Conservation (phyloP, 2,329 filamentous ascomycete species). For the Emydomyces testavorans region DNA sequence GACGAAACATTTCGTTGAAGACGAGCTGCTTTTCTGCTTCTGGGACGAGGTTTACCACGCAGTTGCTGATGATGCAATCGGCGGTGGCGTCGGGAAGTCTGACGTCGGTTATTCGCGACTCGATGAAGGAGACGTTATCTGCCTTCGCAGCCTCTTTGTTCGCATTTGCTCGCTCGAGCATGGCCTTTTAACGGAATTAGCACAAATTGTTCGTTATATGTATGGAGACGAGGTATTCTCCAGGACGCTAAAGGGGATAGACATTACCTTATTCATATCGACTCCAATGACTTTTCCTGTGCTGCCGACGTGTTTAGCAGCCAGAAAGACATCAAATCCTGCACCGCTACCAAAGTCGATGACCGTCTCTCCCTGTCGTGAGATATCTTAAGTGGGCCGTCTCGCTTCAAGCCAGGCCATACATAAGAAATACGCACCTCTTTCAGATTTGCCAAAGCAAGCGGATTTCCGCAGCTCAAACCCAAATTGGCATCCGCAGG, state of each 20-base stretch:
- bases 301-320: constrained; percentile 40
- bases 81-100: constrained; percentile 34
- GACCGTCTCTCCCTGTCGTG: constrained; percentile 43
- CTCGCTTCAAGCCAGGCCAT: background rate
- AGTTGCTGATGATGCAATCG: constrained; percentile 53
- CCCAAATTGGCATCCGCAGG: constrained; percentile 43
- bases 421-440: constrained; percentile 25
- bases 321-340: constrained; percentile 48
- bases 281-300: constrained; percentile 44
- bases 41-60: constrained; percentile 50
- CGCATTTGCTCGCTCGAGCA: constrained; percentile 41
- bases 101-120: constrained; percentile 43
- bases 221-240: background rate
- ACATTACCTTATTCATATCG: constrained; percentile 47
- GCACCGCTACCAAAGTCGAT: constrained; percentile 48
- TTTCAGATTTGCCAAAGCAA: constrained; percentile 39
- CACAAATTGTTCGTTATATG: background rate
- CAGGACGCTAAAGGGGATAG: background rate
- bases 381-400: background rate
- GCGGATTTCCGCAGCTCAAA: constrained; percentile 45
- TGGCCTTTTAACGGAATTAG: constrained; percentile 34
- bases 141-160: constrained; percentile 34
- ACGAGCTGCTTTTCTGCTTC: constrained; percentile 41
- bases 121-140: constrained; percentile 42
- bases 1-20: constrained; percentile 47